Conservation (phyloP, 225 moss, liverwort and hornwort genomes). For the Takakia lepidozioides region DNA sequence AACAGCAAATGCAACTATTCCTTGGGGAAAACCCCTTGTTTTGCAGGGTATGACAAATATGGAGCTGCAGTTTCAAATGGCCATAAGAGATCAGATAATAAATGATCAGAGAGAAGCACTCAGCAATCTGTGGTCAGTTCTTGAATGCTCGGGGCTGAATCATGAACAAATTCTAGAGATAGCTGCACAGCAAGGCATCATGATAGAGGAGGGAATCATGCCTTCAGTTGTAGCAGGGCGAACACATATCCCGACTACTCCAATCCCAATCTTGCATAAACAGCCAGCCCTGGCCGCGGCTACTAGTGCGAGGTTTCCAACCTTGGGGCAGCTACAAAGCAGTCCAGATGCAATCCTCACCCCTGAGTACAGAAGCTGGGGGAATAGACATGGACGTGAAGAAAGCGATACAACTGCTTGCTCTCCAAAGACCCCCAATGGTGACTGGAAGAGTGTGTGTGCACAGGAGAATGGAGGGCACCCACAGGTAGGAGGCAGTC, state of each 20-base stretch:
- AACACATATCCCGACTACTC: conserved; percentile 38
- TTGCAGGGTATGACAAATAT: conserved; percentile 87
- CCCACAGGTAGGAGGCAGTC: conserved; percentile 14
- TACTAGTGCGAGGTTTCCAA: conserved; percentile 8
- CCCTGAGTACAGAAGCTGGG: conserved; percentile 16
- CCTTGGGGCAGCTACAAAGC: conserved; percentile 12
- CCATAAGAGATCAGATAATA: conserved; percentile 79
- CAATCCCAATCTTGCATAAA: conserved; percentile 47
- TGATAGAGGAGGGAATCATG: conserved; percentile 70
- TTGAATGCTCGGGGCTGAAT: conserved; percentile 73
- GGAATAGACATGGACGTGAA: conserved; percentile 17
- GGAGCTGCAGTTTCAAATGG: conserved; percentile 89
- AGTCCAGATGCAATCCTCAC: conserved; percentile 11
- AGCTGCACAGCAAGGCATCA: conserved; percentile 78
- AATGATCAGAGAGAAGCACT: conserved; percentile 74
- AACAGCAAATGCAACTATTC: too few relatives aligned
- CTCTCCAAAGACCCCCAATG: conserved; percentile 23
- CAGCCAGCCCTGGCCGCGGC: conserved; percentile 33
- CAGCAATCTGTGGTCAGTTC: conserved; percentile 78
- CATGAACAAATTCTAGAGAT: conserved; percentile 65
- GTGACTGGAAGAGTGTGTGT: conserved; percentile 28
- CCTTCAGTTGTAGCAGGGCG: conserved; percentile 43
- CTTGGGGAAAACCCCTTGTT: too few relatives aligned
- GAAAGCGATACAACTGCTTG: conserved; percentile 24
- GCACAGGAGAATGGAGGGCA: conserved; percentile 14